These are phyloP conservation scores for Tricladium varicosporioides DNA, from an alignment of 2,329 filamentous ascomycete genomes.

Conservation along the genomic window DNA sequence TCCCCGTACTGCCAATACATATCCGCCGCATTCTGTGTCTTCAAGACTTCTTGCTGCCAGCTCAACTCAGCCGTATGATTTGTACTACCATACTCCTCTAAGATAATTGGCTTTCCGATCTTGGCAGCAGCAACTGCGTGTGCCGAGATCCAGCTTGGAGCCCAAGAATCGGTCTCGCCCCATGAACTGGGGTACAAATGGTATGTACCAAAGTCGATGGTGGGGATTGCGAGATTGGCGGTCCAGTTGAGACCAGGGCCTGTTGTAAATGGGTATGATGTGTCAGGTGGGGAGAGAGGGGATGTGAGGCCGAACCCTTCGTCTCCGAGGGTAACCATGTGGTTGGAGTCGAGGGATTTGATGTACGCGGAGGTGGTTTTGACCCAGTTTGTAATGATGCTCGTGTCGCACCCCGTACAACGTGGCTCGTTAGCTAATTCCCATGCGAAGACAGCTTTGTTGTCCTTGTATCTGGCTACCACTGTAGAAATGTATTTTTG, in stretches of 20 bases:
- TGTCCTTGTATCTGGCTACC: constrained; percentile 58
- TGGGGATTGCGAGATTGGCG: constrained; percentile 45
- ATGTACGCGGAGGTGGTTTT: constrained; percentile 57
- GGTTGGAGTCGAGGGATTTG: constrained; percentile 58
- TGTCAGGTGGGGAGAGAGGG: constrained; percentile 25
- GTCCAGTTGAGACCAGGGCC: constrained; percentile 44
- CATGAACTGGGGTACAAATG: constrained; percentile 50
- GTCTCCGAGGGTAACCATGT: constrained; percentile 63
- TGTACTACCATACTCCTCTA: constrained; percentile 40
- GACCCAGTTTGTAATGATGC: constrained; percentile 61
- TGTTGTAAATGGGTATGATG: constrained; percentile 42
- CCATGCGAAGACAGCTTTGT: constrained; percentile 64
- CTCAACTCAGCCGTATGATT: constrained; percentile 19
- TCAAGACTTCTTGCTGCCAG: constrained; percentile 27
- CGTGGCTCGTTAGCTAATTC: constrained; percentile 69
- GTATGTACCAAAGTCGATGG: constrained; percentile 52
- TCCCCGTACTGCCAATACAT: constrained; percentile 35
- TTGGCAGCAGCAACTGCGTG: constrained; percentile 41
- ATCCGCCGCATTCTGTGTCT: constrained; percentile 26
- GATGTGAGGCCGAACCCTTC: constrained; percentile 50
- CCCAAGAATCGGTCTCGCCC: constrained; percentile 39
- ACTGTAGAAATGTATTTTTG: constrained; percentile 57
- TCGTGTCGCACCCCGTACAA: constrained; percentile 57
- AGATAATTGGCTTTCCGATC: constrained; percentile 40
- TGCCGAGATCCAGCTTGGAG: constrained; percentile 45